A percentile compares a stretch with the other conserved stretches of the same genome.
Evolutionary conservation across 495 filamentous ascomycete genomes (phyloP).

Genomic region (Aspergillus nidulans): DNA sequence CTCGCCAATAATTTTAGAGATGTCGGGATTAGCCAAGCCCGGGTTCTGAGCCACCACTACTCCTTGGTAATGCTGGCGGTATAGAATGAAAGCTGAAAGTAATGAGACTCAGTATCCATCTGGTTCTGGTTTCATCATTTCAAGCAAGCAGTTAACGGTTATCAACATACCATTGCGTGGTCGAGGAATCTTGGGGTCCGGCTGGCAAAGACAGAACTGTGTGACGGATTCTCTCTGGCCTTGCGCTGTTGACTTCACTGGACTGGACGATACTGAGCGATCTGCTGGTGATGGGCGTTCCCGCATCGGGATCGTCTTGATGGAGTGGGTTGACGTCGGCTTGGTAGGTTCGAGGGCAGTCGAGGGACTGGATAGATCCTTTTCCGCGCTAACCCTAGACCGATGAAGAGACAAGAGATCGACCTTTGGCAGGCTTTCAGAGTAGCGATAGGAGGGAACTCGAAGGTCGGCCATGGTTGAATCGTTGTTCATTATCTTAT

Average conservation of each 20-base stretch:
- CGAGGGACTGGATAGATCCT: conserved; percentile 10
- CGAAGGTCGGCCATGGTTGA: conserved; percentile 16
- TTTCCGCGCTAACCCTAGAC: conserved; percentile 20
- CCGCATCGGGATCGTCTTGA: conserved; percentile 21
- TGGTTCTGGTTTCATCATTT: background rate
- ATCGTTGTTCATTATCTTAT: conserved; percentile 49
- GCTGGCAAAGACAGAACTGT: conserved; percentile 88
- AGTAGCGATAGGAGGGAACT: conserved; percentile 22
- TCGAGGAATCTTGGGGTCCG: conserved; percentile 86
- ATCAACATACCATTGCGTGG: conserved; percentile 84
- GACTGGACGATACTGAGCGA: conserved; percentile 33
- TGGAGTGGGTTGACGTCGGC: conserved; percentile 9
- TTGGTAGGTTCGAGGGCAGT: conserved; percentile 15
- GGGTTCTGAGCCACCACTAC: conserved; percentile 76
- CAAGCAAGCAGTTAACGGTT: background rate
- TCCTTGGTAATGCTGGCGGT: conserved; percentile 89
- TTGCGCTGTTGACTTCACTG: conserved; percentile 23
- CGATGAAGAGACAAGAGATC: conserved; percentile 30
- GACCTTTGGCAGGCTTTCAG: conserved; percentile 24
- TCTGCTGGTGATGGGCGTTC: conserved; percentile 27
- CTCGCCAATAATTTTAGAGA: conserved; percentile 96
- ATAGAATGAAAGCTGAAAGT: conserved; percentile 85
- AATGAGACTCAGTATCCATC: background rate
- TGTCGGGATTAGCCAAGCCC: conserved; percentile 90
- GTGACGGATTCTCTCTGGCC: conserved; percentile 30